These are phyloP conservation scores for Podospora bellae-mahoneyi DNA, from an alignment of 495 filamentous ascomycete species.

Conservation along the genomic window DNA sequence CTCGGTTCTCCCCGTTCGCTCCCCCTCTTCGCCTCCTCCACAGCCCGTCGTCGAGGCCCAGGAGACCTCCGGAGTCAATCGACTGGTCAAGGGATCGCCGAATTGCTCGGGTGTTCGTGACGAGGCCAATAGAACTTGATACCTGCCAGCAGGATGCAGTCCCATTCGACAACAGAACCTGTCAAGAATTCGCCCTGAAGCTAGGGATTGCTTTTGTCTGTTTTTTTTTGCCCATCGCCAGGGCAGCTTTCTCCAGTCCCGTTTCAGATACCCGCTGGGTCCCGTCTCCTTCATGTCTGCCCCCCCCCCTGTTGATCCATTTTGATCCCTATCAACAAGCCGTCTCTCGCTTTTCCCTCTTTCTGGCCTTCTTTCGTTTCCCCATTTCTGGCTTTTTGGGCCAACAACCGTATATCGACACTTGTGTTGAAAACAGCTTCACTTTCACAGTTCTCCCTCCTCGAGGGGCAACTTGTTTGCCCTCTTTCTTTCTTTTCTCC, in stretches of 20 bases:
- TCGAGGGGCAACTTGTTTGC: conserved; percentile 28
- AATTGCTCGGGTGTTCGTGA: not conserved
- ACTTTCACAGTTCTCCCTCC: conserved; percentile 14
- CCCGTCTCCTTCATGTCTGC: conserved; percentile 11
- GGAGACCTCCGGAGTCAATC: not conserved
- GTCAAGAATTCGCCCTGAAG: not conserved
- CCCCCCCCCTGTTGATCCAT: conserved; percentile 8
- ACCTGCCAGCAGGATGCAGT: not conserved
- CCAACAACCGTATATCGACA: conserved; percentile 16
- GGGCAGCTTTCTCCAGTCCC: conserved; percentile 23
- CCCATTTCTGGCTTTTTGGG: conserved; percentile 14
- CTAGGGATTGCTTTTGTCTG: not conserved
- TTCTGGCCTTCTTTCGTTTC: conserved; percentile 15
- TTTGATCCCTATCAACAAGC: conserved; percentile 10
- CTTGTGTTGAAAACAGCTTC: conserved; percentile 3
- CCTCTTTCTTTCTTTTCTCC: conserved; percentile 33
- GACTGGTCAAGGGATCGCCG: not conserved
- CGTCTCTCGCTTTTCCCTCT: conserved; percentile 13
- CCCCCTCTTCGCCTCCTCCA: not conserved
- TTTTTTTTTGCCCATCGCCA: conserved; percentile 9
- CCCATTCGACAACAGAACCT: not conserved
- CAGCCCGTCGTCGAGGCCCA: not conserved
- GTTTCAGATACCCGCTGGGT: conserved; percentile 38
- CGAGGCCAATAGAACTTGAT: not conserved
- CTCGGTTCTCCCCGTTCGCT: not conserved